Base-by-base conservation (phyloP, 441 rosid species). In the Arabidopsis lyrata region DNA sequence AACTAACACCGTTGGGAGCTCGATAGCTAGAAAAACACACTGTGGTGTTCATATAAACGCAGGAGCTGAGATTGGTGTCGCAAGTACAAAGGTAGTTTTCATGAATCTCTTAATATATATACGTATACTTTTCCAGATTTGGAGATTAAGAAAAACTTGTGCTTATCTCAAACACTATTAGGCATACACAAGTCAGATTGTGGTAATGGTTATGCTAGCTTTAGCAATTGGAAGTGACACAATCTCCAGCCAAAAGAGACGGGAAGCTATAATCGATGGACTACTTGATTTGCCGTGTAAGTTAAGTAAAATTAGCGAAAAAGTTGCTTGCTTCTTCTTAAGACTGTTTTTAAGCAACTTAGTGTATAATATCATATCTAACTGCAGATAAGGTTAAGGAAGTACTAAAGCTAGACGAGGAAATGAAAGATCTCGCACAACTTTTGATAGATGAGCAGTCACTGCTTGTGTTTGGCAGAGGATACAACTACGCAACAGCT, bases 181-280 rank as follows among this genome's bases (percentile, higher is more conserved):
- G 99, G 99, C 98, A 58, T 92, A 90, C 80, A 92, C 98, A 32
- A 95, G 99, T 85, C 99, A 95, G 80, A 95, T 92, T 67, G 98
- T 89, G 56, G 98, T 90, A 74, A 89, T 92, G 98, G 97, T 87
- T 49, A 95, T 95, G 98, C 77, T 95, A 80, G 98, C 97, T 50
- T 79, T 95, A 55, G 98, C 97, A 53, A 86, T 95, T 7, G 99
- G 98, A 75, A 84, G 84, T 68, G 98, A 95, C 59, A 77, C 95
- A 39, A 86, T 92, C 45, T 88, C 92, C 45, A 85, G 75, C 79
- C 95, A 83, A 83, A 64, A 81, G 0, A 91, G 86, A 84, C 82
- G 90, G 31, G 97, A 91, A 81, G 88, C 96, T 53, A 83, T 93
- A 80, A 85, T 91, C 24, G 93, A 95, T 77, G 92, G 96, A 6